phyloP scores from a whole-genome alignment of 768 basidiomycete genomes.

The Xerocomus brunneocitrinus region DNA sequence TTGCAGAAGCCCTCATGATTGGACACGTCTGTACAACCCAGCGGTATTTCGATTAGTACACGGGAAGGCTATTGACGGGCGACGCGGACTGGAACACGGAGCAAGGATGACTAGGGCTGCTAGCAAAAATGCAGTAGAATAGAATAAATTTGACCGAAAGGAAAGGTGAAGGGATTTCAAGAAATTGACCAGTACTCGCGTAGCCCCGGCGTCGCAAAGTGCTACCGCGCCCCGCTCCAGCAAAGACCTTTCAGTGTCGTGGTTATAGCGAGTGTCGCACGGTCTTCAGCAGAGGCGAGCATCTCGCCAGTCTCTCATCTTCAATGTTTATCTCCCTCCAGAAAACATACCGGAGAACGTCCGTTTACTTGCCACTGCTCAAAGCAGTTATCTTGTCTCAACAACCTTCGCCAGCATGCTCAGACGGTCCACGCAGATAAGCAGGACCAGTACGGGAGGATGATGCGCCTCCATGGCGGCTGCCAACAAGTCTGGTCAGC shows the following conservation, averaged over 20 bases:
- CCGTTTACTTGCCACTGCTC: constrained; percentile 96
- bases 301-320: constrained; percentile 63
- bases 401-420: constrained; percentile 95
- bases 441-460: constrained; percentile 79
- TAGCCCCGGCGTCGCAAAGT: constrained; percentile 37
- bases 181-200: too few relatives aligned
- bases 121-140: too few relatives aligned
- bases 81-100: too few relatives aligned
- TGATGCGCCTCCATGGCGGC: too few relatives aligned
- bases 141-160: too few relatives aligned
- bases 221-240: constrained; percentile 74
- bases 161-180: too few relatives aligned
- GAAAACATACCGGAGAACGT: constrained; percentile 97
- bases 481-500: too few relatives aligned
- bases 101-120: too few relatives aligned
- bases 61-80: too few relatives aligned
- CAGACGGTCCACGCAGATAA: constrained; percentile 97
- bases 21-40: too few relatives aligned
- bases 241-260: constrained; percentile 93
- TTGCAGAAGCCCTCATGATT: too few relatives aligned
- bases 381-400: constrained; percentile 92
- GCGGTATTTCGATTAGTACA: too few relatives aligned
- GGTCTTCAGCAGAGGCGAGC: constrained; percentile 95
- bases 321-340: constrained; percentile 36
- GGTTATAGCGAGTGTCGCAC: constrained; percentile 95